Evolutionary conservation across 192 early-diverging fungal species (phyloP).

Genomic region (Lunasporangiospora selenospora): DNA sequence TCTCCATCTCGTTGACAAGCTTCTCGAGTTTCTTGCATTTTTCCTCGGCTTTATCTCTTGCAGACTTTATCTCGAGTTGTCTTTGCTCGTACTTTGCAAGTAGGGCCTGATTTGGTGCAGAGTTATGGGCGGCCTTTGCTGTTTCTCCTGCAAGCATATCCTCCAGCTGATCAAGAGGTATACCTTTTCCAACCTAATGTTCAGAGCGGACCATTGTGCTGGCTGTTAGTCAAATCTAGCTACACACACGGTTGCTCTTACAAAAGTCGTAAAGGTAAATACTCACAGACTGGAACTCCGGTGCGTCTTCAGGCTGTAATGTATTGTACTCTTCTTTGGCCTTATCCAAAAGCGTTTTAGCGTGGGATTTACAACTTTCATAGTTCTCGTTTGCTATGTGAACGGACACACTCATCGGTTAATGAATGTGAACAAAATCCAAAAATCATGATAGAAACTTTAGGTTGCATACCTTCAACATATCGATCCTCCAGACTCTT

Average conservation of each 20-base stretch:
- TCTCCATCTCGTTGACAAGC: conserved; percentile 44
- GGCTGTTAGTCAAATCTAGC: neutral
- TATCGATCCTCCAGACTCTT: conserved; percentile 45
- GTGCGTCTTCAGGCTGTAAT: conserved; percentile 59
- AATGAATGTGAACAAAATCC: neutral
- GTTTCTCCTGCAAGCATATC: conserved; percentile 59
- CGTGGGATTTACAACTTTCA: conserved; percentile 52
- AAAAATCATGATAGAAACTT: neutral
- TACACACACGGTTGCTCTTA: too few species aligned
- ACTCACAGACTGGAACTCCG: conserved; percentile 58
- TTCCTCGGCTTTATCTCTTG: conserved; percentile 47
- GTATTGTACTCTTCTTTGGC: conserved; percentile 62
- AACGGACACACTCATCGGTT: neutral
- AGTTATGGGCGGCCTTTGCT: conserved; percentile 62
- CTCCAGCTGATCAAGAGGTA: conserved; percentile 70
- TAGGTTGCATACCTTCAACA: conserved; percentile 26
- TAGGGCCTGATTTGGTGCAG: conserved; percentile 59
- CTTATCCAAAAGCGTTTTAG: conserved; percentile 51
- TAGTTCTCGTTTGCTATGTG: conserved; percentile 45
- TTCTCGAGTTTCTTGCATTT: conserved; percentile 47
- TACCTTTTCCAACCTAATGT: conserved; percentile 41
- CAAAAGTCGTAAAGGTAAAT: too few species aligned
- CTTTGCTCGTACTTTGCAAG: conserved; percentile 76
- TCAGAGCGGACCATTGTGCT: too few species aligned
- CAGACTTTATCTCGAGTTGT: conserved; percentile 57